These are phyloP conservation scores for Candida sp. DNA, from an alignment of 1,139 yeast genomes.

Conservation along the genomic window DNA sequence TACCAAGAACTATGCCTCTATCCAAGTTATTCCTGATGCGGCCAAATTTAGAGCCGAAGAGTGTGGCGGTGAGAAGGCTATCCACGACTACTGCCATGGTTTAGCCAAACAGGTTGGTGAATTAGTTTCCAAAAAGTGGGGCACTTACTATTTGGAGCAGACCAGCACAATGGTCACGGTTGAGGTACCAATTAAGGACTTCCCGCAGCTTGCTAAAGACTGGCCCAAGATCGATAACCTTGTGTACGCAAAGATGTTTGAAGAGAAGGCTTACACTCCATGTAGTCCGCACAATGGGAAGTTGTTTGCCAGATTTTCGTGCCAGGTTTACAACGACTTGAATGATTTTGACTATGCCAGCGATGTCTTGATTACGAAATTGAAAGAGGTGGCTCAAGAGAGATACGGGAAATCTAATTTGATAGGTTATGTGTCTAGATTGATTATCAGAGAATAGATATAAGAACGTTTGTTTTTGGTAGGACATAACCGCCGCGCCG, in stretches of 20 bases:
- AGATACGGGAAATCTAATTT: not conserved
- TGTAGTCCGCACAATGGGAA: slow-evolving; percentile 42
- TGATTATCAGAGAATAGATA: not conserved
- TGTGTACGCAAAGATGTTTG: slow-evolving; percentile 10
- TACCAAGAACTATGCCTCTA: slow-evolving; percentile 33
- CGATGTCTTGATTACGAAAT: slow-evolving; percentile 24
- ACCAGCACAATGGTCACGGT: slow-evolving; percentile 39
- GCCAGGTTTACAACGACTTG: slow-evolving; percentile 62
- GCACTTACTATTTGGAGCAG: slow-evolving; percentile 34
- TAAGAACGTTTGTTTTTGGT: not conserved
- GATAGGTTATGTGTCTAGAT: not conserved
- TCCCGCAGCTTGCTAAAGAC: slow-evolving; percentile 14
- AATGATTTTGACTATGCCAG: slow-evolving; percentile 55
- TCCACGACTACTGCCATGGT: slow-evolving; percentile 48
- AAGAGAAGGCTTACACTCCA: slow-evolving; percentile 52
- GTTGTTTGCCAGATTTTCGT: slow-evolving; percentile 56
- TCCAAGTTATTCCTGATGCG: slow-evolving; percentile 39
- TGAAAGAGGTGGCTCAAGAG: slow-evolving; percentile 15
- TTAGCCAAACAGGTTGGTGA: slow-evolving; percentile 50
- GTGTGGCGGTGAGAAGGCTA: slow-evolving; percentile 67
- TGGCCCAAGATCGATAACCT: slow-evolving; percentile 12
- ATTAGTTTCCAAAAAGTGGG: slow-evolving; percentile 41
- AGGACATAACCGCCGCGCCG: too few species aligned
- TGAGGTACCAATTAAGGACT: slow-evolving; percentile 36
- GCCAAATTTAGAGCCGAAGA: slow-evolving; percentile 49